Percentiles rank a stretch among this genome's conserved stretches.
These are phyloP conservation scores for Daldinia eschscholtzii DNA, from an alignment of 2,329 filamentous ascomycete genomes.

Conservation along the genomic window DNA sequence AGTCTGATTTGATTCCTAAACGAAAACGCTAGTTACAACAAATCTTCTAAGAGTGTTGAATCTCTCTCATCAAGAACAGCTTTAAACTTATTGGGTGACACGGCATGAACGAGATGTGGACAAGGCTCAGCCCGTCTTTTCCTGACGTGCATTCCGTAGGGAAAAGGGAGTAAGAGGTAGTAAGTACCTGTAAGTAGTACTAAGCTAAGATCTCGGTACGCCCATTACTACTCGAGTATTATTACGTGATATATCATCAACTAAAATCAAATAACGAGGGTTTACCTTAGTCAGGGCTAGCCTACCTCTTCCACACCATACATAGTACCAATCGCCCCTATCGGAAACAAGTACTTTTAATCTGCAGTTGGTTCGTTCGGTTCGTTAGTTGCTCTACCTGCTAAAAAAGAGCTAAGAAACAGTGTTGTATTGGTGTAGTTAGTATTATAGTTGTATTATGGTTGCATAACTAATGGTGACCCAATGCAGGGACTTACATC, in stretches of 20 bases:
- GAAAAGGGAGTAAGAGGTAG: constrained; percentile 6
- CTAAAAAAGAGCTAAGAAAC: constrained; percentile 15
- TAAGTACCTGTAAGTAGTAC: constrained; percentile 3
- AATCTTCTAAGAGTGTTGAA: constrained; percentile 3
- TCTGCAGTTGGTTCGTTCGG: constrained; percentile 23
- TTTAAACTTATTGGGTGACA: constrained; percentile 18
- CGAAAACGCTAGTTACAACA: constrained; percentile 6
- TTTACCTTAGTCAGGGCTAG: constrained; percentile 9
- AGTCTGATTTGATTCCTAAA: constrained; percentile 10
- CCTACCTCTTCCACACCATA: neutral
- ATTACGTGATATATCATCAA: constrained; percentile 20
- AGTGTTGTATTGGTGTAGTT: neutral
- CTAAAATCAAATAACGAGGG: neutral
- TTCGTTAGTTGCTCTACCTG: neutral
- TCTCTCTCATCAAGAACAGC: constrained; percentile 14
- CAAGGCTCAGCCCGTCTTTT: constrained; percentile 27
- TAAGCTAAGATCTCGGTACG: constrained; percentile 15
- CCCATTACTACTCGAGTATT: neutral
- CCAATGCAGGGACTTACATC: constrained; percentile 42
- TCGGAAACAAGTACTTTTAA: constrained; percentile 2
- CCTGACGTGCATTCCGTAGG: constrained; percentile 36
- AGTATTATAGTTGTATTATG: constrained; percentile 11
- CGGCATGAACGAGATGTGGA: constrained; percentile 22
- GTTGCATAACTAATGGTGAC: constrained; percentile 32
- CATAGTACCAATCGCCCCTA: constrained; percentile 17